Conservation (phyloP, 768 basidiomycete species). For the Lactarius indigo region DNA sequence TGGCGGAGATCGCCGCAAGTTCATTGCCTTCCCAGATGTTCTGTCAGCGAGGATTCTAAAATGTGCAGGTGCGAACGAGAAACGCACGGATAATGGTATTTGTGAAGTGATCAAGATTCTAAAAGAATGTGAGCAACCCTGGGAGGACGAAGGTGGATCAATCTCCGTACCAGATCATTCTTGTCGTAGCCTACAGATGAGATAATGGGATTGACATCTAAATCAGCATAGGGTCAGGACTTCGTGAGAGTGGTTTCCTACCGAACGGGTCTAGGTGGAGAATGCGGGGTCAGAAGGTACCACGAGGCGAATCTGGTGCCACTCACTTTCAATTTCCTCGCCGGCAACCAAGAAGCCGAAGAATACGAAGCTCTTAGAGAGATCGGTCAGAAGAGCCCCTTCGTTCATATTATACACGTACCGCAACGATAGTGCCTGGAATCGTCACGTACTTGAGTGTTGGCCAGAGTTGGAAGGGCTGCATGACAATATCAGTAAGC, state of each 20-base stretch:
- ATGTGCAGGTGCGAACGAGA: background rate
- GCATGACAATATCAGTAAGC: constrained; percentile 14
- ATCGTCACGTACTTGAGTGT: constrained; percentile 60
- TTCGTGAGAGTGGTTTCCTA: constrained; percentile 24
- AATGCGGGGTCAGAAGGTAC: constrained; percentile 13
- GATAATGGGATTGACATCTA: background rate
- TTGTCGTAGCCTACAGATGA: constrained; percentile 53
- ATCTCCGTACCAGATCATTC: constrained; percentile 56
- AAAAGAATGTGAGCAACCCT: constrained; percentile 7
- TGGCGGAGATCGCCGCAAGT: constrained; percentile 58
- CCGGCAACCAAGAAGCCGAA: constrained; percentile 73
- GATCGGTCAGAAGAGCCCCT: background rate
- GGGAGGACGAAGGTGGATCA: constrained; percentile 10
- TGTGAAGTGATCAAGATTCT: constrained; percentile 72
- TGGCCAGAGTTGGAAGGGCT: constrained; percentile 65
- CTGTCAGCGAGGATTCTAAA: constrained; percentile 7
- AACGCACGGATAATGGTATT: constrained; percentile 59
- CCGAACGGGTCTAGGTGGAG: constrained; percentile 44
- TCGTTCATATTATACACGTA: constrained; percentile 30
- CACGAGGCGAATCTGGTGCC: constrained; percentile 5
- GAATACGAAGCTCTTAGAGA: constrained; percentile 56
- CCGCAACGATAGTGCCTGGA: constrained; percentile 53
- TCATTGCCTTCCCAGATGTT: constrained; percentile 45
- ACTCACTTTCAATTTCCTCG: constrained; percentile 71
- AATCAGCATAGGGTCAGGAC: constrained; percentile 12